Percentiles rank a stretch among this genome's conserved stretches.
Evolutionary conservation across 768 basidiomycete species (phyloP).

Genomic region (Pseudohyphozyma bogoriensis): DNA sequence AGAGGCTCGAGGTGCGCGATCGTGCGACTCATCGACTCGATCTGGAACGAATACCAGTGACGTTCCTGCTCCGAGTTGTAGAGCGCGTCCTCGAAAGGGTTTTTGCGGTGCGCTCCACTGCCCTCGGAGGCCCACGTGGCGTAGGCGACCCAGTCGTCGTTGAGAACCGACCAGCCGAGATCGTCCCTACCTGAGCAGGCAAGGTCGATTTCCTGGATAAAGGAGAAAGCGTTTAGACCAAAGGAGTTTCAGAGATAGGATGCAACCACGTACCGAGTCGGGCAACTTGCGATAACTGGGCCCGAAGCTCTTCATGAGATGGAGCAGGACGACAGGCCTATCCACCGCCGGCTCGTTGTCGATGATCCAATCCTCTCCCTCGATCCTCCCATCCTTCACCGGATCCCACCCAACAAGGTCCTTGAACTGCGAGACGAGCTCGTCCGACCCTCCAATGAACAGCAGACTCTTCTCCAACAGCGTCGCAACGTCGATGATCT

Average conservation of each 20-base stretch:
- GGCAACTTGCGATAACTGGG: conserved; percentile 90
- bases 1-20: conserved; percentile 84
- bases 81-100: conserved; percentile 84
- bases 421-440: conserved; percentile 64
- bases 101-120: conserved; percentile 92
- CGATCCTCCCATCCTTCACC: conserved; percentile 29
- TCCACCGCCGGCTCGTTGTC: conserved; percentile 53
- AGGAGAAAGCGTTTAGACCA: conserved; percentile 10
- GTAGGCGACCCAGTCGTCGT: conserved; percentile 64
- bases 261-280: conserved; percentile 56
- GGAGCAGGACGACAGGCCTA: conserved; percentile 52
- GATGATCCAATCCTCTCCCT: conserved; percentile 44
- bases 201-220: conserved; percentile 63
- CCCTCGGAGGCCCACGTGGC: conserved; percentile 54
- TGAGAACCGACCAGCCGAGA: conserved; percentile 87
- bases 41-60: conserved; percentile 93
- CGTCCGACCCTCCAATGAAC: conserved; percentile 63
- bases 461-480: conserved; percentile 69
- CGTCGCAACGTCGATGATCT: conserved; percentile 75
- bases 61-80: conserved; percentile 97
- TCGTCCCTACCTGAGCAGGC: conserved; percentile 92
- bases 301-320: conserved; percentile 49
- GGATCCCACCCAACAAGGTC: conserved; percentile 67
- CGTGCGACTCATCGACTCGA: conserved; percentile 78
- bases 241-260: not conserved